Evolutionary conservation across 2,329 filamentous ascomycete species (phyloP).

Genomic region (Xylaria sp.): DNA sequence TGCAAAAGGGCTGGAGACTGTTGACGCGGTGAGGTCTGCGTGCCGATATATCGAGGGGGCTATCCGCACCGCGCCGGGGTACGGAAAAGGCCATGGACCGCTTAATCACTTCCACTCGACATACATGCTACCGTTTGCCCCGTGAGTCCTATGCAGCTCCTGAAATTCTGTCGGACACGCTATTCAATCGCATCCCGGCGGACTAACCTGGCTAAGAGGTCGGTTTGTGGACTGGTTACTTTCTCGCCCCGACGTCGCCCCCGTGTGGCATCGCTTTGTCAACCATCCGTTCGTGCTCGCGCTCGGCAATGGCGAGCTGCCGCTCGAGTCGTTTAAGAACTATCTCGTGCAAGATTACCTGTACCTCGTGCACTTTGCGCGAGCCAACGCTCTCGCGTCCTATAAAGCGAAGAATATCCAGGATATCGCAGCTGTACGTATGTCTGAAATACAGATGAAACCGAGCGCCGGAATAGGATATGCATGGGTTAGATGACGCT

Average conservation of each 20-base stretch:
- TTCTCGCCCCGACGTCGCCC: conserved; percentile 72
- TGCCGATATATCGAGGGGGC: conserved; percentile 74
- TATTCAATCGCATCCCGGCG: background rate
- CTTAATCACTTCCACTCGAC: conserved; percentile 80
- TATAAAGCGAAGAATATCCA: conserved; percentile 81
- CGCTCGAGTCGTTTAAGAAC: conserved; percentile 78
- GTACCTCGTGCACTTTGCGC: conserved; percentile 87
- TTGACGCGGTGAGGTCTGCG: conserved; percentile 67
- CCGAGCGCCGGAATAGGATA: background rate
- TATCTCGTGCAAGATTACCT: conserved; percentile 94
- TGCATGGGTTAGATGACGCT: background rate
- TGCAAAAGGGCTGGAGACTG: conserved; percentile 61
- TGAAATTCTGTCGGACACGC: background rate
- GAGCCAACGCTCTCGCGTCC: conserved; percentile 81
- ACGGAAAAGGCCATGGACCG: conserved; percentile 72
- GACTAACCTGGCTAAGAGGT: conserved; percentile 54
- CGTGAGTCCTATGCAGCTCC: conserved; percentile 49
- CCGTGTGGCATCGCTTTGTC: conserved; percentile 76
- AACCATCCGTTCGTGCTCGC: conserved; percentile 82
- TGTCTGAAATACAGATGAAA: conserved; percentile 33
- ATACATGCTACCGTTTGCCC: conserved; percentile 70
- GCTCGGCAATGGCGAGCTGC: conserved; percentile 76
- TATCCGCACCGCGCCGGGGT: conserved; percentile 66
- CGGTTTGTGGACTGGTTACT: conserved; percentile 85
- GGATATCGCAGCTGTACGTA: conserved; percentile 74